Evolutionary conservation across 805 yeast genomes (phyloP).

Genomic region (Saturnispora kantuleensis): DNA sequence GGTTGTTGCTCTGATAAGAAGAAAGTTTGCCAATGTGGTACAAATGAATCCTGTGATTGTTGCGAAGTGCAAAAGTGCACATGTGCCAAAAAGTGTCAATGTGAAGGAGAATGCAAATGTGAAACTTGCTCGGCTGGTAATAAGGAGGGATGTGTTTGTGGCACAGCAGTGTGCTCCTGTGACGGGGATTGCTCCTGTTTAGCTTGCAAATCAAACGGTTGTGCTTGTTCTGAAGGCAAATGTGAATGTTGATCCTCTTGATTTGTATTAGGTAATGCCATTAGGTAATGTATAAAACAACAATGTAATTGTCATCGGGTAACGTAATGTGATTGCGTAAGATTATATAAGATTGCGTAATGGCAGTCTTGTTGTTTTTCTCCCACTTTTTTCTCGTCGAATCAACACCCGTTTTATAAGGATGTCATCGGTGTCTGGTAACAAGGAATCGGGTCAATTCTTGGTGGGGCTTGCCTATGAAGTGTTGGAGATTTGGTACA

Average conservation of each 20-base stretch:
- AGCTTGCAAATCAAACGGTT: slow-evolving; percentile 1
- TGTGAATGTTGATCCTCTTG: slow-evolving; percentile 1
- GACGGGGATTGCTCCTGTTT: slow-evolving; percentile 7
- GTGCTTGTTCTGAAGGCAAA: slow-evolving; percentile 1
- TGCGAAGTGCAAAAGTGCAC: slow-evolving; percentile 4
- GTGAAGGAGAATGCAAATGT: slow-evolving; percentile 10
- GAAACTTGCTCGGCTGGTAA: slow-evolving; percentile 7
- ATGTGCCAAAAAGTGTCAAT: slow-evolving; percentile 11
- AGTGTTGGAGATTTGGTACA: slow-evolving; percentile 20
- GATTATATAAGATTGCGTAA: too few relatives aligned
- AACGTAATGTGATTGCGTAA: too few relatives aligned
- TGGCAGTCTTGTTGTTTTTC: not conserved
- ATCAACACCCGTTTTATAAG: not conserved
- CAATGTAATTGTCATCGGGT: not conserved
- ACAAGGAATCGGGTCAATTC: slow-evolving; percentile 19
- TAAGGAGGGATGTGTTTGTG: slow-evolving; percentile 8
- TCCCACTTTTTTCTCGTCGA: not conserved
- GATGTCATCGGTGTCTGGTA: not conserved
- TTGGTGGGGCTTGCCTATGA: slow-evolving; percentile 21
- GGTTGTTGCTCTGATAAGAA: not conserved
- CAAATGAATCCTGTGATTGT: slow-evolving; percentile 1
- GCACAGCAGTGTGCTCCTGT: slow-evolving; percentile 9
- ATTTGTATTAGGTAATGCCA: too few relatives aligned
- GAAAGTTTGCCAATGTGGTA: not conserved
- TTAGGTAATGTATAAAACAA: too few relatives aligned